Percentiles rank a stretch among this genome's conserved stretches.
These are phyloP conservation scores for Salix udensis DNA, from an alignment of 345 rosid species.

Conservation along the genomic window DNA sequence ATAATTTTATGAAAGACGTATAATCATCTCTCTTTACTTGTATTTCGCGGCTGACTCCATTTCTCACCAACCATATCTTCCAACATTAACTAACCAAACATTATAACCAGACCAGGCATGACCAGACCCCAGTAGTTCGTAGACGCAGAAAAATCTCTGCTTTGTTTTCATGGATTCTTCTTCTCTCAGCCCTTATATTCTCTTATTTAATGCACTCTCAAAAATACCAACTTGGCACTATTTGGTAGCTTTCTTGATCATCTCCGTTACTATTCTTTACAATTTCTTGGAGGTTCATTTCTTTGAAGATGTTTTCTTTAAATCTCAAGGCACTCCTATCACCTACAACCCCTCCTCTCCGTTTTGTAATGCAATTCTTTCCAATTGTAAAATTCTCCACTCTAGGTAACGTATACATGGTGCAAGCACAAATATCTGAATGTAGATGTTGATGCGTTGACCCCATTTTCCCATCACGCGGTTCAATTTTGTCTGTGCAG, in stretches of 20 bases:
- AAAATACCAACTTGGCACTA: slow-evolving; percentile 7
- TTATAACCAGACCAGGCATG: too few relatives aligned
- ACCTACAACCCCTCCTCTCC: slow-evolving; percentile 43
- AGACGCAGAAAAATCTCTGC: too few relatives aligned
- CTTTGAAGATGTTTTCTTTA: slow-evolving; percentile 47
- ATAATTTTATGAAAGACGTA: too few relatives aligned
- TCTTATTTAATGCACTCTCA: slow-evolving; percentile 33
- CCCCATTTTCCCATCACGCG: background rate
- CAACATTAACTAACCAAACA: too few relatives aligned
- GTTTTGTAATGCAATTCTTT: slow-evolving; percentile 54
- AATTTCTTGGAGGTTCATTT: slow-evolving; percentile 65
- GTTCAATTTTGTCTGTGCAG: slow-evolving; percentile 26
- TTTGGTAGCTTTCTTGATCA: background rate
- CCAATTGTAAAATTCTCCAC: slow-evolving; percentile 60
- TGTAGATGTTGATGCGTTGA: too few relatives aligned
- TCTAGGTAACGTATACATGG: slow-evolving; percentile 43
- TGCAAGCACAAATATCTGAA: too few relatives aligned
- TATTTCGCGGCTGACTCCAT: too few relatives aligned
- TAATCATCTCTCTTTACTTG: too few relatives aligned
- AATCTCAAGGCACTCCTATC: slow-evolving; percentile 43
- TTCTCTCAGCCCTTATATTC: slow-evolving; percentile 42
- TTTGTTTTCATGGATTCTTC: slow-evolving; percentile 5
- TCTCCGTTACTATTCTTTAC: slow-evolving; percentile 44
- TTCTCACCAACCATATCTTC: too few relatives aligned
- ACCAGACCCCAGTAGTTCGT: too few relatives aligned